Evolutionary conservation across 345 rosid species (phyloP), one percentile per base, ranked within the genome.

Genomic region (Barbarea vulgaris): DNA sequence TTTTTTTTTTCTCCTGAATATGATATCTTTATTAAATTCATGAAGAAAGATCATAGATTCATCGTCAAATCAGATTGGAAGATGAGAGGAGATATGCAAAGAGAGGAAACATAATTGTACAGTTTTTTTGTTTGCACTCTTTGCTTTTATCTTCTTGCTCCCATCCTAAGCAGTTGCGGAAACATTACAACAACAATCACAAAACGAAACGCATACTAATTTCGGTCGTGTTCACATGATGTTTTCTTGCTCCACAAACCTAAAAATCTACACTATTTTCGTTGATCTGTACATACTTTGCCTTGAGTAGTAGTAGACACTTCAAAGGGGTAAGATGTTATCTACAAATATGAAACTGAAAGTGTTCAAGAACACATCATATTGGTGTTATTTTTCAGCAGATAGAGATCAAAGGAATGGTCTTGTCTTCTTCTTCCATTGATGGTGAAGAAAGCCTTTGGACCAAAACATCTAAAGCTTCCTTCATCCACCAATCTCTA

Each of bases 401-500:
- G 72, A 28, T 42, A 24, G 69, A 73, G 47, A 64, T 55, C 48
- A 64, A 8, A 14, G 44, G 53, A 59, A 48, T 4, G 34, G 24
- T 75, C 18, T 60, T 67, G 25, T 67, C 62, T 58, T 75, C 78
- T 60, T 66, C 44, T 17, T 54, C 52, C 51, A 18, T 46, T 36
- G 44, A 53, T 54, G 66, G 60, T 24, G 71, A 69, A 27, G 76
- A 63, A 39, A 84, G 79, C 56, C 96, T 63, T 39, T 79, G 69
- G 12, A 86, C 90, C 42, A 93, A 62, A 54, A 75, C 82, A 81
- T 88, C 91, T 41, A 93, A 59, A 7, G 98, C 98, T 80, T 93
- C 98, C 60, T 87, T 90, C 98, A 93, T 90, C 98, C 98, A 93
- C 94, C 85, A 83, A 80, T 93, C 93, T 52, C 90, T 85, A 65